A percentile compares a stretch with the other conserved stretches of the same genome.
These are phyloP conservation scores for Suhomyces bribrorum DNA, from an alignment of 1,139 yeast species.

Conservation along the genomic window DNA sequence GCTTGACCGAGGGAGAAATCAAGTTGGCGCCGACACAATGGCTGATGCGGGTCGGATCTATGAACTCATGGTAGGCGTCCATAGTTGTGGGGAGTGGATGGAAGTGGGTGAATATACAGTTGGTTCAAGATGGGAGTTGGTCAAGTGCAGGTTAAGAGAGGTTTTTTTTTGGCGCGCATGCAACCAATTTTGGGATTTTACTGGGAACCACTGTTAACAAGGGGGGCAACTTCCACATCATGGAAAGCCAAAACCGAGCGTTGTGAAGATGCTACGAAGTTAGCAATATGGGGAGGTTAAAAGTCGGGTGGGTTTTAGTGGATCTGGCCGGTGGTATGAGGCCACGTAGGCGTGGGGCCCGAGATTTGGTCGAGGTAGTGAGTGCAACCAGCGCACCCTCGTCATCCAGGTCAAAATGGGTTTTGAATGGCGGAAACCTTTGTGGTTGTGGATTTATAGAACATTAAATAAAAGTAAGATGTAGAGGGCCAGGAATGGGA, in stretches of 20 bases:
- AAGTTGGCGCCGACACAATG: conserved; percentile 65
- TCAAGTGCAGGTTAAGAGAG: conserved; percentile 15
- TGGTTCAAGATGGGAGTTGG: background rate
- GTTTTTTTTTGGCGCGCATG: conserved; percentile 7
- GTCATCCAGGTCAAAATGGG: conserved; percentile 8
- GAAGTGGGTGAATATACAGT: conserved; percentile 6
- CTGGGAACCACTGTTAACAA: background rate
- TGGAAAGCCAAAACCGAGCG: background rate
- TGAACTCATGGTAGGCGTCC: conserved; percentile 82
- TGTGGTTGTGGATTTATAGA: conserved; percentile 13
- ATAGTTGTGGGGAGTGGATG: conserved; percentile 32
- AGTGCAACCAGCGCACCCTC: conserved; percentile 8
- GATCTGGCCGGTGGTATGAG: conserved; percentile 4
- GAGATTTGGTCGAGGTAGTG: background rate
- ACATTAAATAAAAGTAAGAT: background rate
- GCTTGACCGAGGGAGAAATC: conserved; percentile 49
- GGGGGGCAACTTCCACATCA: background rate
- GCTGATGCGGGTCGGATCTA: conserved; percentile 76
- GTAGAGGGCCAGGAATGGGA: too few species aligned
- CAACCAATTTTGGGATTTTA: too few species aligned
- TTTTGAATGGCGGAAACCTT: conserved; percentile 10
- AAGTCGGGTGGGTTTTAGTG: background rate
- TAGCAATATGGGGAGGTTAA: background rate
- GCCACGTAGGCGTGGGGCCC: background rate
- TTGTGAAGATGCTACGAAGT: background rate